Percentiles rank a stretch among this genome's conserved stretches.
Conservation (phyloP, 2,329 filamentous ascomycete genomes). For the Botrytis aclada region DNA sequence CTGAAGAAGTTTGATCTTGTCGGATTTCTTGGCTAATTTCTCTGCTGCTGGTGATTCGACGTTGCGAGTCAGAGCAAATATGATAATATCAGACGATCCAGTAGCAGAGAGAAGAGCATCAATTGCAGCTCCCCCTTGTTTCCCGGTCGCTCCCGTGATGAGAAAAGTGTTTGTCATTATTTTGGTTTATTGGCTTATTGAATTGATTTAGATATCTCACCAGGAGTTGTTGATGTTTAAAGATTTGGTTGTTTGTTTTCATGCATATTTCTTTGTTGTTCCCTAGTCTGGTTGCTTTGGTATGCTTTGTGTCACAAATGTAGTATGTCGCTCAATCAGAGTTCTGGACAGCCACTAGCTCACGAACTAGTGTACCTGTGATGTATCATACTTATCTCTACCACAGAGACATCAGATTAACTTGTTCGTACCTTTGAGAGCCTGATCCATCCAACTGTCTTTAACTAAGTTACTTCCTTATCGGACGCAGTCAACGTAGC, state of each 20-base stretch:
- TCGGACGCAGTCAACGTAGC: background rate
- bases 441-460: background rate
- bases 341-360: conserved; percentile 1
- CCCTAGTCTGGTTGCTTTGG: background rate
- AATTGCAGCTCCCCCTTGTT: conserved; percentile 47
- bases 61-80: conserved; percentile 60
- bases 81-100: conserved; percentile 39
- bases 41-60: conserved; percentile 46
- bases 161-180: conserved; percentile 31
- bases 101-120: conserved; percentile 41
- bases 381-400: background rate
- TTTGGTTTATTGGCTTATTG: background rate
- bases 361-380: background rate
- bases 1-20: conserved; percentile 51
- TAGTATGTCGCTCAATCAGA: background rate
- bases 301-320: conserved; percentile 7
- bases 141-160: conserved; percentile 48
- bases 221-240: background rate
- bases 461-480: background rate
- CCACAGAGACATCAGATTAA: background rate
- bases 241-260: background rate
- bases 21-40: conserved; percentile 44
- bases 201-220: background rate
- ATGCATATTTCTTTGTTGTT: background rate
- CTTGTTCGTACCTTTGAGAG: background rate